Evolutionary conservation across 306 rosid genomes (phyloP).

Genomic region (Lathyrus tuberosus): DNA sequence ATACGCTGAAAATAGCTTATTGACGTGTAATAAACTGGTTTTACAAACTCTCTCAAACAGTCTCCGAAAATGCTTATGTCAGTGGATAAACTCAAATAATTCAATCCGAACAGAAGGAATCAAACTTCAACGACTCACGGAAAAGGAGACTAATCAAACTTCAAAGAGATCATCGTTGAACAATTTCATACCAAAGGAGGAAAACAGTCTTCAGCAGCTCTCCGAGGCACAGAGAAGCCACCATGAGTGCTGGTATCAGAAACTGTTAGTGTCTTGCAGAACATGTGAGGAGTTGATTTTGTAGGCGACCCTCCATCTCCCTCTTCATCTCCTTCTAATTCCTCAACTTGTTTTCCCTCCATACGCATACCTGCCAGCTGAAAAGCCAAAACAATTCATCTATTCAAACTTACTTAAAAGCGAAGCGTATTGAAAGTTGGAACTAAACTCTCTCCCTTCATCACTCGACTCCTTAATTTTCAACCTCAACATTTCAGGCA

Average conservation of each 20-base stretch:
- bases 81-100: not conserved
- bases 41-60: not conserved
- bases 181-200: conserved; percentile 79
- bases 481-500: too few species aligned
- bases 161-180: not conserved
- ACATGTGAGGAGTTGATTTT: conserved; percentile 96
- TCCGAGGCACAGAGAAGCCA: conserved; percentile 96
- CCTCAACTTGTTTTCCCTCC: conserved; percentile 72
- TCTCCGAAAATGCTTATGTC: not conserved
- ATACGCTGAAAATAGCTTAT: not conserved
- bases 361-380: conserved; percentile 62
- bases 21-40: not conserved
- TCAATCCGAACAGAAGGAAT: not conserved
- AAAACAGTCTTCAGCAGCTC: conserved; percentile 99
- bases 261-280: conserved; percentile 98
- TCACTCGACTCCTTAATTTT: too few species aligned
- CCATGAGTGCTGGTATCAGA: conserved; percentile 99
- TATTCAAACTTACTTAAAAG: too few species aligned
- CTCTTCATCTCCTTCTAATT: conserved; percentile 64
- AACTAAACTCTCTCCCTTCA: too few species aligned
- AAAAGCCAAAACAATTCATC: conserved; percentile 21
- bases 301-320: conserved; percentile 73
- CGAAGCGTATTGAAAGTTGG: too few species aligned
- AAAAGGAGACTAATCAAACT: not conserved
- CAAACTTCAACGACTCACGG: not conserved